Base-by-base conservation (phyloP, 2,329 filamentous ascomycete genomes). In the Neofusicoccum kwambonambiense region DNA sequence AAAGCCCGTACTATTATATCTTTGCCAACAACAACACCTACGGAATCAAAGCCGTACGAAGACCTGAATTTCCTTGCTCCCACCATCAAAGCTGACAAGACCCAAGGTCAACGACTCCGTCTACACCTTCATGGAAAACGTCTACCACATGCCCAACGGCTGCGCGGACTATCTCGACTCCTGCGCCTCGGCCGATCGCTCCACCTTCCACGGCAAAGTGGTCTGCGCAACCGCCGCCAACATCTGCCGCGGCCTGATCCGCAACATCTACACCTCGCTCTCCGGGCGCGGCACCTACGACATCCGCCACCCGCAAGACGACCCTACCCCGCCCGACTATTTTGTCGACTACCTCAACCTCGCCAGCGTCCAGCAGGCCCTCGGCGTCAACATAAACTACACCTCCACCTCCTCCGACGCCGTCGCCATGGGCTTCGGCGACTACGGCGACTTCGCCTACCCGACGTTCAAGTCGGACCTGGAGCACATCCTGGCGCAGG, bases 11-110 rank as follows among this genome's bases (percentile, higher is more conserved):
- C 37, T 83, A 82, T 67, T 79, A 81, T 1, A 73, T 81, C 3
- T 82, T 84, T 56, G 82, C 83, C 1, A 81, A 81, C 67, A 83
- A 86, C 71, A 86, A 86, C 67, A 84, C 84, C 13, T 86, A 86
- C 68, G 80, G 79, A 13, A 79, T 86, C 64, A 75, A 82, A 54
- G 73, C 79, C 1, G 52, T 41, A 7, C 13, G 58, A 3, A 12
- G 31, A 27, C 13, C 5, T 4, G 5, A 0, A 17, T 15, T 22
- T 15, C 37, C 58, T 2, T 7, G n/a, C 15, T n/a, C 8, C 13
- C 12, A 9, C 11, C 17, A 50, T 12, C n/a, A 4, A 19, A 5
- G 15, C 54, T 42, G 1, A 45, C n/a, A 31, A 5, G 3, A n/a
- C 15, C 7, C 2, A 17, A 62, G 58, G 75, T 84, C 69, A 82